A percentile compares a stretch with the other conserved stretches of the same genome.
Evolutionary conservation across 306 rosid genomes (phyloP).

Genomic region (Cicer chorassanicum): DNA sequence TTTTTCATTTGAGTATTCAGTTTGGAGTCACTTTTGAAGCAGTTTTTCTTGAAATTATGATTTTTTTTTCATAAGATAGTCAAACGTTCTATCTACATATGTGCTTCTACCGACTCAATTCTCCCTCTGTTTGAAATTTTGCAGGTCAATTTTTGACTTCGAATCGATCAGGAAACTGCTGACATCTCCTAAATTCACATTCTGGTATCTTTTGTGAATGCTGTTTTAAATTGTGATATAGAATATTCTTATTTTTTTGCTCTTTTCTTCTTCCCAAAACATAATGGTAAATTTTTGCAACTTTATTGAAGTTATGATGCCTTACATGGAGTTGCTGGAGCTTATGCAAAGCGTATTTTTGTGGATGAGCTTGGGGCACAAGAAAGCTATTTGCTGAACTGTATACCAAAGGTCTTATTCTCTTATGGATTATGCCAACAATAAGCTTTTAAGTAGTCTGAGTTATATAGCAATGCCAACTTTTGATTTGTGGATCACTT

Average conservation of each 20-base stretch:
- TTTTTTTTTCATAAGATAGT: constrained; percentile 35
- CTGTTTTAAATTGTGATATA: constrained; percentile 35
- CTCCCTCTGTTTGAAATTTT: constrained; percentile 39
- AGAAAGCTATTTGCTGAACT: constrained; percentile 90
- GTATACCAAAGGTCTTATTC: constrained; percentile 83
- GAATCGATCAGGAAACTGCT: constrained; percentile 72
- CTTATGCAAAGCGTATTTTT: constrained; percentile 91
- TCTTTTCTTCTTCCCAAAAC: constrained; percentile 18
- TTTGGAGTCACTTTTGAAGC: constrained; percentile 25
- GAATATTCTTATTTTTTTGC: constrained; percentile 18
- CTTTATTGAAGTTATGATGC: constrained; percentile 72
- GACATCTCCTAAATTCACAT: constrained; percentile 83
- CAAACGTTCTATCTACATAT: constrained; percentile 18
- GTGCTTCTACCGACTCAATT: constrained; percentile 25
- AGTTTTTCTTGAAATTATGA: constrained; percentile 15
- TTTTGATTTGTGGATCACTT: constrained; percentile 42
- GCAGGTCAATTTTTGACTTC: constrained; percentile 95
- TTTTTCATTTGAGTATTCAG: constrained; percentile 16
- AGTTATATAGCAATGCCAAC: constrained; percentile 12
- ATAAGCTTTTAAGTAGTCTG: constrained; percentile 32
- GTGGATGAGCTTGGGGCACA: constrained; percentile 98
- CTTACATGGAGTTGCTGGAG: constrained; percentile 95
- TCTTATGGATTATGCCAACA: constrained; percentile 17
- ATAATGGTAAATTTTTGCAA: constrained; percentile 25
- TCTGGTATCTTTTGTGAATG: constrained; percentile 68